Conservation (phyloP, 1,284 basidiomycete genomes). For the Cronartium quercuum region DNA sequence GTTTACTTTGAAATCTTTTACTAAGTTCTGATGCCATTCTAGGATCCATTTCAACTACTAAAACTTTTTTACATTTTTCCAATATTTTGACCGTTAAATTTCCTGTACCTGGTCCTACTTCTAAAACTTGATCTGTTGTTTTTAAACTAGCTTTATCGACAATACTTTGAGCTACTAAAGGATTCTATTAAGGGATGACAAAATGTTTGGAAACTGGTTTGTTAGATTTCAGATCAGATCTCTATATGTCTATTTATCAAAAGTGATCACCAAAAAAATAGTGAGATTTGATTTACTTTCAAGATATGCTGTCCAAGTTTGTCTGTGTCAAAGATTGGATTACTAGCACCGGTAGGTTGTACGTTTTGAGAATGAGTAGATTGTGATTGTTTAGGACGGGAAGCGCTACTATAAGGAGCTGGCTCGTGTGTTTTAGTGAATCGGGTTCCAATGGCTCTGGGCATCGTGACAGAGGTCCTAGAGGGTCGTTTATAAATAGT, state of each 20-base stretch:
- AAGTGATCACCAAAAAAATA: too few relatives aligned
- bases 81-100: slow-evolving; percentile 92
- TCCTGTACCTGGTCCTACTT: slow-evolving; percentile 97
- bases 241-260: background rate
- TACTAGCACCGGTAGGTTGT: slow-evolving; percentile 5
- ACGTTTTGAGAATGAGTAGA: background rate
- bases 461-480: slow-evolving; percentile 11
- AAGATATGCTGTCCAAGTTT: slow-evolving; percentile 95
- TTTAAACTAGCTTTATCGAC: slow-evolving; percentile 74
- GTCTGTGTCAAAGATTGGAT: slow-evolving; percentile 51
- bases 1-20: slow-evolving; percentile 76
- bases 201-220: background rate
- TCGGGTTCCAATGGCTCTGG: background rate
- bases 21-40: slow-evolving; percentile 96
- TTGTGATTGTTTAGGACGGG: background rate
- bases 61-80: slow-evolving; percentile 82
- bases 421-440: background rate
- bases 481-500: too few relatives aligned
- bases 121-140: slow-evolving; percentile 90
- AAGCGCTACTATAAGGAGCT: background rate
- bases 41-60: slow-evolving; percentile 96
- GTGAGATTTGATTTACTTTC: slow-evolving; percentile 83
- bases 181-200: slow-evolving; percentile 11
- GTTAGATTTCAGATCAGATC: background rate
- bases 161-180: slow-evolving; percentile 41